Evolutionary conservation across 1,284 basidiomycete species (phyloP).

Genomic region (Irpex lacteus): DNA sequence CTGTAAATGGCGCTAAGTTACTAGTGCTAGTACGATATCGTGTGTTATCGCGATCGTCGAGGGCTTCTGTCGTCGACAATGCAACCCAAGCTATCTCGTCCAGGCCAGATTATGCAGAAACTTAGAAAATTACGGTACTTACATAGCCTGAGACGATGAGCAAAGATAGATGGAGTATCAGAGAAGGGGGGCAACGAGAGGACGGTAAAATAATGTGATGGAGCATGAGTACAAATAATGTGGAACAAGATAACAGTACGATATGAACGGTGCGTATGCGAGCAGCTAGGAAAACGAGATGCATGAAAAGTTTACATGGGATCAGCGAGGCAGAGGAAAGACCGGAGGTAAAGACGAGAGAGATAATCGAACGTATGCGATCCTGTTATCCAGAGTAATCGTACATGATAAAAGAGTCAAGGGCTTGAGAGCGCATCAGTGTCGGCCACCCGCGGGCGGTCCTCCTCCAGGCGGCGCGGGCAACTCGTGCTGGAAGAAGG

Average conservation of each 20-base stretch:
- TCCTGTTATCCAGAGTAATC: too few species aligned
- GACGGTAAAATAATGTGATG: background rate
- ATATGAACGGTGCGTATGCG: too few species aligned
- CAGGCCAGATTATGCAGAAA: too few species aligned
- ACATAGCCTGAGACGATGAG: too few species aligned
- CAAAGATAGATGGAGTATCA: background rate
- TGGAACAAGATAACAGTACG: too few species aligned
- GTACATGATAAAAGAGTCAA: background rate
- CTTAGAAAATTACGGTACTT: too few species aligned
- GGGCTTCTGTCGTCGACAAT: too few species aligned
- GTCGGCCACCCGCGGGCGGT: background rate
- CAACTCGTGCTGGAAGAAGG: constrained; percentile 34
- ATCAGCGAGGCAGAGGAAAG: background rate
- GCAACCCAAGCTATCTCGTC: too few species aligned
- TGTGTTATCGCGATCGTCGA: too few species aligned
- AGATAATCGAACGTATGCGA: background rate
- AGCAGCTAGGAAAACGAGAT: too few species aligned
- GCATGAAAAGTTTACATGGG: background rate
- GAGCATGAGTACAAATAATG: background rate
- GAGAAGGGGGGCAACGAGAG: background rate
- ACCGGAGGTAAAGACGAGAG: background rate
- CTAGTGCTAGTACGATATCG: too few species aligned
- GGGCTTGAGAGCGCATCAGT: background rate
- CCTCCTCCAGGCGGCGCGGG: constrained; percentile 12
- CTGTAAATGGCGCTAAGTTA: too few species aligned